Evolutionary conservation across 2,329 filamentous ascomycete species (phyloP).

Genomic region (Setomelanomma holmii): DNA sequence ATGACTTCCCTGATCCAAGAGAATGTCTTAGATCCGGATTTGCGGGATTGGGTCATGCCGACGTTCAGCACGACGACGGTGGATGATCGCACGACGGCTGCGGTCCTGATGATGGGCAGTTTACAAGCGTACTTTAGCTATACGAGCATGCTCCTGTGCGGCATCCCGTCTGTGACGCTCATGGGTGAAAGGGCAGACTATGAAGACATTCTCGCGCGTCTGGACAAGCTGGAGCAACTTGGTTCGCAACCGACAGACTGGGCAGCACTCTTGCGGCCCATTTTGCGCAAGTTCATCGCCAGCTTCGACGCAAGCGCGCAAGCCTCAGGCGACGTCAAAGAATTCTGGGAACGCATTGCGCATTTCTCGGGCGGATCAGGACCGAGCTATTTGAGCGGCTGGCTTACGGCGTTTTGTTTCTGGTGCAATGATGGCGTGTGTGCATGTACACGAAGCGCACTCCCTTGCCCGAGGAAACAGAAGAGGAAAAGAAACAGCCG

Average conservation of each 20-base stretch:
- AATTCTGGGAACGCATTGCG: constrained; percentile 20
- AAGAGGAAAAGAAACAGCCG: too few relatives aligned
- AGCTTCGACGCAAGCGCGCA: constrained; percentile 12
- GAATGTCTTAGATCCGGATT: constrained; percentile 10
- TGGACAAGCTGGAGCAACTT: constrained; percentile 18
- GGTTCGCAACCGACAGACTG: constrained; percentile 12
- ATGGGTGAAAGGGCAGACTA: constrained; percentile 25
- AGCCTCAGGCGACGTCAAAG: background rate
- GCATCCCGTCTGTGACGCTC: constrained; percentile 27
- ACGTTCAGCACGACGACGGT: constrained; percentile 26
- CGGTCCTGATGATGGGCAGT: constrained; percentile 24
- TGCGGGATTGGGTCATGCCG: constrained; percentile 19
- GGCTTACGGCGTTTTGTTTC: constrained; percentile 27
- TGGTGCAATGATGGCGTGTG: constrained; percentile 18
- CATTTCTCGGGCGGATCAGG: constrained; percentile 7
- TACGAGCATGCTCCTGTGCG: constrained; percentile 3
- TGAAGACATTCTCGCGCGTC: constrained; percentile 19
- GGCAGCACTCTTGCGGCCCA: constrained; percentile 11
- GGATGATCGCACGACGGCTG: constrained; percentile 16
- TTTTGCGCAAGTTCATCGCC: constrained; percentile 19
- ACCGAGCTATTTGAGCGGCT: constrained; percentile 14
- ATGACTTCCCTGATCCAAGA: background rate
- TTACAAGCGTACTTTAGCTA: constrained; percentile 25
- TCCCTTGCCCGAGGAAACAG: too few relatives aligned
- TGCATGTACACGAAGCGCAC: constrained; percentile 1